These are phyloP conservation scores for Aspergillus fumigatiaffinis DNA, from an alignment of 2,329 filamentous ascomycete genomes.

Conservation along the genomic window DNA sequence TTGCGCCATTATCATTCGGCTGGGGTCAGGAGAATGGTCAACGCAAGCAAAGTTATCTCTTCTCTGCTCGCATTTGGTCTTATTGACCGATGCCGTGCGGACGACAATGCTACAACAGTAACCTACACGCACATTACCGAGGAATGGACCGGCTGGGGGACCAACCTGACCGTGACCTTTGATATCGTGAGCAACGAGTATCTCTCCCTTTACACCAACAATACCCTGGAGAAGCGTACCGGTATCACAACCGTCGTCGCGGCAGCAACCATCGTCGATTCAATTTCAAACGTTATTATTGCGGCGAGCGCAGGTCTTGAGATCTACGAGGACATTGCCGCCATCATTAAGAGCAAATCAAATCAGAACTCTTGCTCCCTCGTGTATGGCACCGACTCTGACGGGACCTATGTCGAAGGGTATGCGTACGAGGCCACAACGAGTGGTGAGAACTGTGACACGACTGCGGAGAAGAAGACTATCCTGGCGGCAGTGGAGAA, in stretches of 20 bases:
- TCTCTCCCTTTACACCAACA: not conserved
- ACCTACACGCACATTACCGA: not conserved
- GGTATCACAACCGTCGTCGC: not conserved
- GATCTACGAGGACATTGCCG: not conserved
- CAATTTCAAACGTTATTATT: not conserved
- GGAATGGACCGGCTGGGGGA: not conserved
- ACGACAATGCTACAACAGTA: not conserved
- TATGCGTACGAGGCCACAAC: constrained; percentile 3
- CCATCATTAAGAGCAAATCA: not conserved
- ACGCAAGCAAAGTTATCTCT: too few species aligned
- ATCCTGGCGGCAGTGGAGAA: not conserved
- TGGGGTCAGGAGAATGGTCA: too few species aligned
- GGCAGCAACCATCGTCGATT: too few species aligned
- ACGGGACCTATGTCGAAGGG: not conserved
- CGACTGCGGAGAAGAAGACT: constrained; percentile 1
- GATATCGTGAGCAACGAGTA: not conserved
- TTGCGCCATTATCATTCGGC: too few species aligned
- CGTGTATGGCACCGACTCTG: not conserved
- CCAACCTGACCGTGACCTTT: not conserved
- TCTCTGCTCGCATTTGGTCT: too few species aligned
- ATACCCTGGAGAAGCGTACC: not conserved
- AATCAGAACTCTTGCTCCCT: not conserved
- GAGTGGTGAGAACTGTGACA: not conserved
- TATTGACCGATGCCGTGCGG: not conserved
- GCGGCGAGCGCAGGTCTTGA: not conserved